These are phyloP conservation scores for Trichoderma parareesei DNA, from an alignment of 495 filamentous ascomycete genomes.

Conservation along the genomic window DNA sequence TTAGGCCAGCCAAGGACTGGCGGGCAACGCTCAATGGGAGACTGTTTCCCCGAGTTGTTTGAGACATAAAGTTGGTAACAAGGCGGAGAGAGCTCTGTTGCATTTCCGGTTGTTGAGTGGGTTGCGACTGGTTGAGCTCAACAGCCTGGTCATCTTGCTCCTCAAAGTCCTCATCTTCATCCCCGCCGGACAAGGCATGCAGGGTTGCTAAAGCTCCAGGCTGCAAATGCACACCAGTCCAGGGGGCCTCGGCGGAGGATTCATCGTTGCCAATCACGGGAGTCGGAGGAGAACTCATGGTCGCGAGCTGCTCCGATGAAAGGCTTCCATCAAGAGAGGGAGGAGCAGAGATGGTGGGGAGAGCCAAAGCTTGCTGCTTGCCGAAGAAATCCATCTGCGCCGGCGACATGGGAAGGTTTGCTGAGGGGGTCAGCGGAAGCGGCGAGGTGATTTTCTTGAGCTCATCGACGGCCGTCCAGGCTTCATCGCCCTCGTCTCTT, in stretches of 20 bases:
- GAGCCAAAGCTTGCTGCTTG: constrained; percentile 40
- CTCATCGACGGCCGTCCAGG: constrained; percentile 32
- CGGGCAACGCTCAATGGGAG: constrained; percentile 35
- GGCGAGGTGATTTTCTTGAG: constrained; percentile 58
- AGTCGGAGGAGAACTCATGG: constrained; percentile 70
- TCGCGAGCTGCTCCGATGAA: constrained; percentile 74
- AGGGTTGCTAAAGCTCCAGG: constrained; percentile 71
- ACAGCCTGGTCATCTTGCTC: constrained; percentile 47
- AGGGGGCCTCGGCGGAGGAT: constrained; percentile 30
- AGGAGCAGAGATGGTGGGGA: constrained; percentile 68
- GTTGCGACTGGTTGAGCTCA: constrained; percentile 32
- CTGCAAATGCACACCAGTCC: constrained; percentile 64
- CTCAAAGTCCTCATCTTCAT: constrained; percentile 33
- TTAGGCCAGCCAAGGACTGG: constrained; percentile 45
- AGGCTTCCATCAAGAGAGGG: constrained; percentile 86
- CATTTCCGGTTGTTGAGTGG: constrained; percentile 27
- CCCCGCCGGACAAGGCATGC: constrained; percentile 57
- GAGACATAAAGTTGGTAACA: constrained; percentile 23
- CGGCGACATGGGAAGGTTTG: constrained; percentile 70
- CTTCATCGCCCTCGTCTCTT: constrained; percentile 25
- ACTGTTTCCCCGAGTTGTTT: constrained; percentile 12
- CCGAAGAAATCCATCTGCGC: constrained; percentile 59
- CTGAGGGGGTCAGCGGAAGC: constrained; percentile 65
- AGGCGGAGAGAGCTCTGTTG: constrained; percentile 31
- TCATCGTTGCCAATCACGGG: constrained; percentile 54